phyloP scores from a whole-genome alignment of 108 stramenopile species.

The Skeletonema tropicum region DNA sequence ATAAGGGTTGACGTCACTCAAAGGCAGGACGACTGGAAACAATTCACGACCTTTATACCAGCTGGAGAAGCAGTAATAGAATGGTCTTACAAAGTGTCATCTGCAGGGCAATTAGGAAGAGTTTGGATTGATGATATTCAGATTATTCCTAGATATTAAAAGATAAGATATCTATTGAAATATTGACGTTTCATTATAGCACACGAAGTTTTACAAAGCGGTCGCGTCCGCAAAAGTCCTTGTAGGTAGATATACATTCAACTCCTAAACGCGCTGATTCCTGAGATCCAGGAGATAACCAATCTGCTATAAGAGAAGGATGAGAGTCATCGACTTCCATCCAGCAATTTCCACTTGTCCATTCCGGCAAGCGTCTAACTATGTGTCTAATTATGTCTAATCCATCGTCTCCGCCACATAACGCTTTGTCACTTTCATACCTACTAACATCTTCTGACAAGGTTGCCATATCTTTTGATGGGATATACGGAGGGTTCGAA shows the following conservation, averaged over 20 bases:
- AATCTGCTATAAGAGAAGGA: conserved; percentile 55
- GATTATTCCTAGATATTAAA: neutral
- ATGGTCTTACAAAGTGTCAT: conserved; percentile 7
- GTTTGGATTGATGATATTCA: conserved; percentile 40
- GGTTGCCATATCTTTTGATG: conserved; percentile 67
- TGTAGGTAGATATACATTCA: conserved; percentile 24
- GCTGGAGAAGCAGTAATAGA: conserved; percentile 12
- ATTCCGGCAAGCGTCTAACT: conserved; percentile 59
- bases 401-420: conserved; percentile 93
- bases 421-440: conserved; percentile 81
- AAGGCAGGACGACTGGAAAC: conserved; percentile 3
- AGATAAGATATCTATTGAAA: neutral
- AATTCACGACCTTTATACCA: neutral
- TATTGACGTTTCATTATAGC: neutral
- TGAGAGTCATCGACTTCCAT: conserved; percentile 91
- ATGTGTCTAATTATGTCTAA: conserved; percentile 88
- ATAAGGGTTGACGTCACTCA: neutral
- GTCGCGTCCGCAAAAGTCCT: conserved; percentile 77
- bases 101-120: neutral
- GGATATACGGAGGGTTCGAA: conserved; percentile 96
- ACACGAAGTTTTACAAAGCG: conserved; percentile 75
- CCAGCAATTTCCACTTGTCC: conserved; percentile 64
- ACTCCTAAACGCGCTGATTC: conserved; percentile 36
- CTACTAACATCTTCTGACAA: conserved; percentile 69
- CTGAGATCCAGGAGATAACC: conserved; percentile 26